A percentile compares a stretch with the other conserved stretches of the same genome.
These are phyloP conservation scores for Lepidium aucheri DNA, from an alignment of 345 rosid genomes.

Conservation along the genomic window DNA sequence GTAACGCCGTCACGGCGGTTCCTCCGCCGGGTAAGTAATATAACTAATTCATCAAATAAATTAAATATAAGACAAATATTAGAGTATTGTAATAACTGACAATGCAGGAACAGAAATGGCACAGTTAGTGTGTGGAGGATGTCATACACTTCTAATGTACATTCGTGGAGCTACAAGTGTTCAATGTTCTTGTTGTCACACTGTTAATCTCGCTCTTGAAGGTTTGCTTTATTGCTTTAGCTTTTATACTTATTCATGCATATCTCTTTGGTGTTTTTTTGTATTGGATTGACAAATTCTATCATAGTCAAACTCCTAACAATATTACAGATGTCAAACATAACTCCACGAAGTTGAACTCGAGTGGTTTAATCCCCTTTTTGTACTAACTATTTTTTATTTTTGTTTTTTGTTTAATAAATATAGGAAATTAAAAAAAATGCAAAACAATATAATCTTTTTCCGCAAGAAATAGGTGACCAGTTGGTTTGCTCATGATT, in stretches of 20 bases:
- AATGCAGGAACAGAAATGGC: constrained; percentile 94
- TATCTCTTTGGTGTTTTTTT: too few relatives aligned
- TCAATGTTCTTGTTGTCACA: constrained; percentile 96
- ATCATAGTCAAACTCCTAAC: too few relatives aligned
- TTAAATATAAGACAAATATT: background rate
- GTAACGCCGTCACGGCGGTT: constrained; percentile 95
- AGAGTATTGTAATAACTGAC: background rate
- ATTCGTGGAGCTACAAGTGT: constrained; percentile 98
- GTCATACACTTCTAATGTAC: constrained; percentile 94
- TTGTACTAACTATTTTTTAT: too few relatives aligned
- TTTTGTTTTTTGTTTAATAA: too few relatives aligned
- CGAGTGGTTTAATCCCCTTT: too few relatives aligned
- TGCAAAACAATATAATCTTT: too few relatives aligned
- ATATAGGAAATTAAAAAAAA: too few relatives aligned
- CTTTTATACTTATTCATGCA: background rate
- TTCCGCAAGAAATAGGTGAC: too few relatives aligned
- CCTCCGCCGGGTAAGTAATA: constrained; percentile 78
- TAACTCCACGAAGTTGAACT: too few relatives aligned
- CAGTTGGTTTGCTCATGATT: too few relatives aligned
- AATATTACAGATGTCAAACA: too few relatives aligned
- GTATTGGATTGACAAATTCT: too few relatives aligned
- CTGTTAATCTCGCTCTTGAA: constrained; percentile 85
- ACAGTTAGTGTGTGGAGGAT: constrained; percentile 95
- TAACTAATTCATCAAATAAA: background rate
- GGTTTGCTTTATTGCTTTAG: constrained; percentile 29